Evolutionary conservation across 495 filamentous ascomycete species (phyloP), one percentile per base, ranked within the genome.

Genomic region (Parachaetomium inaequale): DNA sequence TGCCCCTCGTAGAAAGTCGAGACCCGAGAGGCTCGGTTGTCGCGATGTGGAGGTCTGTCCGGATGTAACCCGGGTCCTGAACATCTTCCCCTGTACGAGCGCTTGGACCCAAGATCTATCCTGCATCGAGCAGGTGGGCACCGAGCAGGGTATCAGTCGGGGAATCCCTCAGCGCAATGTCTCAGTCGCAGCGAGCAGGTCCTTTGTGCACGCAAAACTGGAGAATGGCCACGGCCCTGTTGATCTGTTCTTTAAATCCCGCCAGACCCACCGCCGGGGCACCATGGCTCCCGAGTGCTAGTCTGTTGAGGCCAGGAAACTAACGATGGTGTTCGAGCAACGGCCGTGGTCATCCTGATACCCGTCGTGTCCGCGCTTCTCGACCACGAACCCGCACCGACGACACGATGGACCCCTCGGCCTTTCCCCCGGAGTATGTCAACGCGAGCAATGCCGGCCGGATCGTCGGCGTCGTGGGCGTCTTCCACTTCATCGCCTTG

Each of bases 401-500:
- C 32, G 28, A 54, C 14, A 19, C 10, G 34, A 56, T 56, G 54
- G 25, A 29, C 19, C 25, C 54, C 25, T 17, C 42, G 10, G 19
- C 12, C 14, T 58, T 34, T 28, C 32, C 58, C 2, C 58, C 46
- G 1, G 58, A 52, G 14, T 60, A 60, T 11, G 46, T 60, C 47
- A 60, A 60, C 34, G 58, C 46, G 6, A 60, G 36, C 47, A 60
- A 60, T 23, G 46, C 58, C 2, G 47, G 23, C 28, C 69, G 38
- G 34, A 67, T 46, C 10, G 64, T 64, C n/a, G 65, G 59, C 17
- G 31, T 66, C 29, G 45, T 55, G 4, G 56, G 59, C 23, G 34
- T 42, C 1, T 58, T 68, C 14, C 50, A 60, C 43, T 21, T 63
- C 26, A 3, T 63, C n/a, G 65, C 63, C n/a, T 46, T 70, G 26